phyloP scores from a whole-genome alignment of 805 yeast species.

The Kodamaea kakaduensis region DNA sequence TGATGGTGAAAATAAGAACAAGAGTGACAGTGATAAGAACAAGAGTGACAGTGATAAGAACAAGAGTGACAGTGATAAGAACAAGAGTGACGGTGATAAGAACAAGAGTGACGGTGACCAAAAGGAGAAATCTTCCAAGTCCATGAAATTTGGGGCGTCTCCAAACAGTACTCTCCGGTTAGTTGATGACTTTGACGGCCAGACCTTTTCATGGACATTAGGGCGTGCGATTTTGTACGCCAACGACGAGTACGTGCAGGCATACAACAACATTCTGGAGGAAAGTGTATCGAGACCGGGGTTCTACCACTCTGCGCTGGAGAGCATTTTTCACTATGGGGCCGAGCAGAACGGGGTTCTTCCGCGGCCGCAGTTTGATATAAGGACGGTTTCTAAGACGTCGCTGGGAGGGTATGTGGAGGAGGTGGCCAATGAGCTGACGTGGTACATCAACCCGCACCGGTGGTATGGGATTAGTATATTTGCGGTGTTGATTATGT shows the following conservation, averaged over 20 bases:
- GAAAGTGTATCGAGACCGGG: conserved; percentile 36
- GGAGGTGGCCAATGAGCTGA: conserved; percentile 18
- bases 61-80: no score
- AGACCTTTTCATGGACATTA: conserved; percentile 51
- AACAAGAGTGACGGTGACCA: no score
- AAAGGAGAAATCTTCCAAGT: conserved; percentile 15
- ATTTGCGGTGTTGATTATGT: conserved; percentile 22
- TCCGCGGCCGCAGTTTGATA: conserved; percentile 40
- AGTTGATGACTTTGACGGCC: conserved; percentile 40
- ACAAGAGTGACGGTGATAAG: no score
- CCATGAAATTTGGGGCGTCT: no score
- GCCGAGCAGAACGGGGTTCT: conserved; percentile 44
- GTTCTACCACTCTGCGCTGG: conserved; percentile 45
- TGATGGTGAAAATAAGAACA: no score
- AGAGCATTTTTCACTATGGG: conserved; percentile 47
- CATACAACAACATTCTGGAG: conserved; percentile 31
- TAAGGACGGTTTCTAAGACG: conserved; percentile 11
- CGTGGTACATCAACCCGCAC: conserved; percentile 43
- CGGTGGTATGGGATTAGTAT: conserved; percentile 37
- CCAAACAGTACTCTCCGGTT: conserved; percentile 41
- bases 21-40: no score
- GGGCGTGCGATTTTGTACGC: conserved; percentile 63
- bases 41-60: no score
- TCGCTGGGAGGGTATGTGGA: conserved; percentile 6
- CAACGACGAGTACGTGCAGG: conserved; percentile 47